These are phyloP conservation scores for Schizophyllum commune DNA, from an alignment of 1,284 basidiomycete species.

Conservation along the genomic window DNA sequence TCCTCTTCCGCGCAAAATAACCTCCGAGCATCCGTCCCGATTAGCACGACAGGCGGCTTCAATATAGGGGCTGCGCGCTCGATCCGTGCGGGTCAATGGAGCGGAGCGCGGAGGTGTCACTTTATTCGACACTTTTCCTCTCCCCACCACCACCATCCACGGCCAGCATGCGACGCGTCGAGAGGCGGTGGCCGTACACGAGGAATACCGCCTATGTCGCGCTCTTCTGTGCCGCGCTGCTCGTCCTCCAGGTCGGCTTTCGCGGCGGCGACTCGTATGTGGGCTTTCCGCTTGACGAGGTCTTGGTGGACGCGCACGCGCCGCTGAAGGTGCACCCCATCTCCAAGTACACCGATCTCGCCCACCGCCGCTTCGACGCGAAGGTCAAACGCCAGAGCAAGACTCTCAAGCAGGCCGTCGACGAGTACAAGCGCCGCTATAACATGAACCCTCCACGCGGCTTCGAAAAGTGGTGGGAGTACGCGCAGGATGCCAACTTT, in stretches of 20 bases:
- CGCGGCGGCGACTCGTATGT: background rate
- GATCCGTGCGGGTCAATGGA: background rate
- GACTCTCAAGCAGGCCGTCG: slow-evolving; percentile 65
- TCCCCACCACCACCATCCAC: background rate
- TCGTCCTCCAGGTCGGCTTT: background rate
- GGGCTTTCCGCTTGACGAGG: background rate
- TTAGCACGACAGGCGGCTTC: background rate
- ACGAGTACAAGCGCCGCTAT: slow-evolving; percentile 76
- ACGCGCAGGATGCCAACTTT: slow-evolving; percentile 66
- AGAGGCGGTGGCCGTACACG: background rate
- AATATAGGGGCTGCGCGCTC: background rate
- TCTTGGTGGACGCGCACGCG: too few species aligned
- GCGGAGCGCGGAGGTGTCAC: background rate
- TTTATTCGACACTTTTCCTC: background rate
- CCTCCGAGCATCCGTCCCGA: background rate
- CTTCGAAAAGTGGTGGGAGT: slow-evolving; percentile 86
- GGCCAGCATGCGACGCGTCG: background rate
- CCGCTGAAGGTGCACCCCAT: slow-evolving; percentile 60
- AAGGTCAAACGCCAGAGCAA: slow-evolving; percentile 70
- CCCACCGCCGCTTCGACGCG: slow-evolving; percentile 57
- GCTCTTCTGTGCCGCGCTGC: background rate
- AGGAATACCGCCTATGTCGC: background rate
- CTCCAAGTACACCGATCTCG: slow-evolving; percentile 72
- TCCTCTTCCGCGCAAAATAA: background rate
- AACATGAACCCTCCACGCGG: slow-evolving; percentile 75